A percentile compares a stretch with the other conserved stretches of the same genome.
Conservation (phyloP, 805 yeast species). For the Cyberlindnera saturnus region DNA sequence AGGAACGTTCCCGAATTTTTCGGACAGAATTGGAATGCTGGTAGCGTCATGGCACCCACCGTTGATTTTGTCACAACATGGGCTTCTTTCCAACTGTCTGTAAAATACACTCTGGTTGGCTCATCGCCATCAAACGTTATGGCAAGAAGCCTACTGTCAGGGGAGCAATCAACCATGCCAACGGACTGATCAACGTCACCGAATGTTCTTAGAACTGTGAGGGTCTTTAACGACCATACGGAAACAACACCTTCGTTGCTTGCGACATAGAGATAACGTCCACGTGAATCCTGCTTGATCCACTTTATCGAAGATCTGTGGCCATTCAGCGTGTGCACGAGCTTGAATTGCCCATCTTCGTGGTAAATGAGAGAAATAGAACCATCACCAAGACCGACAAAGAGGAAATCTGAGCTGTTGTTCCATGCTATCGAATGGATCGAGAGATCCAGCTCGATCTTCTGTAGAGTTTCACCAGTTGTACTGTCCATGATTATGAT, state of each 20-base stretch:
- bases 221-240: conserved; percentile 38
- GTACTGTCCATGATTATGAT: conserved; percentile 31
- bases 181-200: conserved; percentile 38
- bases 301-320: conserved; percentile 46
- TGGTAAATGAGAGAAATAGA: conserved; percentile 20
- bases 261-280: conserved; percentile 45
- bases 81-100: conserved; percentile 20
- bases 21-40: conserved; percentile 30
- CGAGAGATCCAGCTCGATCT: conserved; percentile 22
- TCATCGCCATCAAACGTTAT: conserved; percentile 37
- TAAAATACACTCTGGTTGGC: conserved; percentile 36
- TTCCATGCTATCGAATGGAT: conserved; percentile 27
- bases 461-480: conserved; percentile 25
- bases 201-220: conserved; percentile 33
- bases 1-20: conserved; percentile 11
- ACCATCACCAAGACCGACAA: conserved; percentile 46
- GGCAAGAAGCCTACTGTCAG: conserved; percentile 42
- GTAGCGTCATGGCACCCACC: conserved; percentile 17
- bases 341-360: conserved; percentile 3
- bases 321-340: conserved; percentile 26
- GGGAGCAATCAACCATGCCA: conserved; percentile 31
- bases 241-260: conserved; percentile 52
- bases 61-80: conserved; percentile 13
- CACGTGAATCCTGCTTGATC: conserved; percentile 46
- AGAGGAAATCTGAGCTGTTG: conserved; percentile 31